Conservation (phyloP, 768 basidiomycete genomes). For the Flagelloscypha sp. region DNA sequence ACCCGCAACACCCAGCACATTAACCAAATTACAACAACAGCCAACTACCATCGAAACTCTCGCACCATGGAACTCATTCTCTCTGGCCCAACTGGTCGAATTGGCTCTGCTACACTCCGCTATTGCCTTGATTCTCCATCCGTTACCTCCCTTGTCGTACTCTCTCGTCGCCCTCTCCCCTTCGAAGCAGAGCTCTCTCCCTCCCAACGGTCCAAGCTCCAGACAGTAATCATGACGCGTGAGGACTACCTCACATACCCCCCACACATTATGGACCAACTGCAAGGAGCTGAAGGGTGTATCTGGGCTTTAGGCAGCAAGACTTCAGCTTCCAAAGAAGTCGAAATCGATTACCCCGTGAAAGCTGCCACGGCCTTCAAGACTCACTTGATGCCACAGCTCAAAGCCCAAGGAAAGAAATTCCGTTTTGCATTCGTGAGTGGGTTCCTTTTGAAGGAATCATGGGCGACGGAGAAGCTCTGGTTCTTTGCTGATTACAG, state of each 20-base stretch:
- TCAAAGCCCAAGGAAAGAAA: too few relatives aligned
- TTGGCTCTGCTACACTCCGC: slow-evolving; percentile 5
- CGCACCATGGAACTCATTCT: slow-evolving; percentile 7
- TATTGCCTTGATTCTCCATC: slow-evolving; percentile 2
- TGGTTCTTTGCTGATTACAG: too few relatives aligned
- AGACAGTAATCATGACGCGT: slow-evolving; percentile 6
- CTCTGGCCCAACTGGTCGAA: slow-evolving; percentile 7
- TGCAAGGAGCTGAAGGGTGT: slow-evolving; percentile 7
- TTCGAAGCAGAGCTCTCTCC: background rate
- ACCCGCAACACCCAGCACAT: too few relatives aligned
- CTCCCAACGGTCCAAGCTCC: slow-evolving; percentile 3
- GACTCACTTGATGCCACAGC: too few relatives aligned
- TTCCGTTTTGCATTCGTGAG: too few relatives aligned
- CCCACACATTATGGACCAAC: background rate
- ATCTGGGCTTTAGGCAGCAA: too few relatives aligned
- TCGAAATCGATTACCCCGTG: slow-evolving; percentile 9
- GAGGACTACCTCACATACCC: slow-evolving; percentile 7
- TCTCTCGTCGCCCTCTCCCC: slow-evolving; percentile 6
- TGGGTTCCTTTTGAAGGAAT: too few relatives aligned
- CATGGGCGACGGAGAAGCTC: too few relatives aligned
- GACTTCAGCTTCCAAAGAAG: too few relatives aligned
- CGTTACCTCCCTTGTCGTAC: slow-evolving; percentile 6
- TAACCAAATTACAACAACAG: too few relatives aligned
- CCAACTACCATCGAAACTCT: too few relatives aligned
- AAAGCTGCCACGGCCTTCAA: slow-evolving; percentile 1